These are phyloP conservation scores for Tubosaeta sp. DNA, from an alignment of 768 basidiomycete genomes.

Conservation along the genomic window DNA sequence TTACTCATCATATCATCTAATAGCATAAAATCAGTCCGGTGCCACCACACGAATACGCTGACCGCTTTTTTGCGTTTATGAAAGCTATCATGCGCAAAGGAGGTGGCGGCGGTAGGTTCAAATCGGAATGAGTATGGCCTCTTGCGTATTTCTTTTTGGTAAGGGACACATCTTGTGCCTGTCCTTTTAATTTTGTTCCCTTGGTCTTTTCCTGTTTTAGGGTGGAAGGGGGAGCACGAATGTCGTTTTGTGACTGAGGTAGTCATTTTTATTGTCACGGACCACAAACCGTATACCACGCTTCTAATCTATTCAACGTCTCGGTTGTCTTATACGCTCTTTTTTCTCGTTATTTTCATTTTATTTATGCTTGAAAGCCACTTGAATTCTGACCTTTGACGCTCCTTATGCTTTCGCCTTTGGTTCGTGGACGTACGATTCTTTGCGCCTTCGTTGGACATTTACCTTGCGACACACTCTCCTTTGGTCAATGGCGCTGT, in stretches of 20 bases:
- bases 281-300: constrained; percentile 13
- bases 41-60: constrained; percentile 79
- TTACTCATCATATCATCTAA: not conserved
- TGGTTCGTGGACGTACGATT: not conserved
- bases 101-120: constrained; percentile 54
- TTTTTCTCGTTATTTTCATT: constrained; percentile 1
- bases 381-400: not conserved
- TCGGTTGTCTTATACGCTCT: not conserved
- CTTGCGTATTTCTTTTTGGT: constrained; percentile 2
- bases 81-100: constrained; percentile 82
- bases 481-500: not conserved
- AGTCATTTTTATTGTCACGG: not conserved
- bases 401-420: not conserved
- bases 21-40: constrained; percentile 96
- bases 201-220: constrained; percentile 1
- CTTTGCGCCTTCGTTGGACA: not conserved
- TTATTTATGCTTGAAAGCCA: not conserved
- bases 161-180: constrained; percentile 6
- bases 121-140: constrained; percentile 32
- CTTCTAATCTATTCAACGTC: constrained; percentile 10
- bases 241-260: not conserved
- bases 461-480: not conserved
- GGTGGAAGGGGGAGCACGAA: not conserved
- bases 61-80: constrained; percentile 87
- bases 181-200: constrained; percentile 6